Evolutionary conservation across 2,329 filamentous ascomycete species (phyloP), one percentile per base, ranked within the genome.

Genomic region (Xenosphaeropsis pyriputrescens): DNA sequence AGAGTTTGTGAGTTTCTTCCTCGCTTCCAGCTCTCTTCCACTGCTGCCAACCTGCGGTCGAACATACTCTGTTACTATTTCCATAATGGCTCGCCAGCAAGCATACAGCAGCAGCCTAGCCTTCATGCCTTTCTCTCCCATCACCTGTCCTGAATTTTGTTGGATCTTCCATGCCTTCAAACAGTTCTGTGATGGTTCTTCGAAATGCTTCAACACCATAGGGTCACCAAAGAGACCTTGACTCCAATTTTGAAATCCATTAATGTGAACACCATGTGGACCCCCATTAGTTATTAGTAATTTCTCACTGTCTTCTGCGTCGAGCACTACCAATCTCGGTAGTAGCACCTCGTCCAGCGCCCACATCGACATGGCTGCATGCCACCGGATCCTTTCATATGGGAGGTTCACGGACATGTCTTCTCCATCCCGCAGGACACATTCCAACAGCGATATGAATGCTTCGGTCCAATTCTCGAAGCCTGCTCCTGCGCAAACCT

Each of bases 171-270:
- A 73, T 1, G 70, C 71, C 18, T 54, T 52, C 18, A 70, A 51
- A 26, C 75, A 66, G 0, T 62, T 59, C 11, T 57, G 46, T 4
- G 57, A 63, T 0, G 64, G 58, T 14, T 57, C 50, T 12, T 63
- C 58, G 45, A 76, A 71, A 6, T 60, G 59, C 3, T 57, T 59
- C 2, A 67, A 61, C 36, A 79, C 57, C 2, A 77, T 50, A 0
- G 72, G 71, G 42, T 78, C 74, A 9, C 72, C 73, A 44, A 78
- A 77, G 9, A 75, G 45, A 32, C 67, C 67, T 41, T 65, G 67
- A 41, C 67, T 67, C 72, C 72, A 78, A 53, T 72, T 68, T 22
- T 61, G 60, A n/a, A 77, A 50, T 0, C 71, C 71, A 18, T 26
- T 43, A 15, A 45, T 35, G 37, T 46, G 41, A 8, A 74, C 61